Conservation (phyloP, 345 rosid genomes). For the Citrus australasica region DNA sequence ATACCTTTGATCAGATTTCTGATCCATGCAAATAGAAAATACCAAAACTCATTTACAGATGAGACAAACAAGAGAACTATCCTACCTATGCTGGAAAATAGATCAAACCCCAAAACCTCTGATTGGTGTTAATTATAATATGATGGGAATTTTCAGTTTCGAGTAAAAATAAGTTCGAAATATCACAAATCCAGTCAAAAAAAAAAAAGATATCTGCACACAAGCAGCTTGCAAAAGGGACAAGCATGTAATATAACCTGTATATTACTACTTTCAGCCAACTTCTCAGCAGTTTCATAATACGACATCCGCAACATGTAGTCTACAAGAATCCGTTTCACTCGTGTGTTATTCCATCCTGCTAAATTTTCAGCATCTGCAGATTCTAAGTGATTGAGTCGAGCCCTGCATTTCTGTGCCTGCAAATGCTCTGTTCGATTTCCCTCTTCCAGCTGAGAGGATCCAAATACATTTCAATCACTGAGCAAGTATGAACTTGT, state of each 20-base stretch:
- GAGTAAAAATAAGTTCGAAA: not conserved
- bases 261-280: slow-evolving; percentile 73
- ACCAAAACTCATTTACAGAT: not conserved
- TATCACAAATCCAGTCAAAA: not conserved
- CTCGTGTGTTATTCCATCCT: slow-evolving; percentile 69
- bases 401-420: slow-evolving; percentile 85
- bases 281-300: slow-evolving; percentile 69
- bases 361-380: slow-evolving; percentile 60
- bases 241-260: slow-evolving; percentile 35
- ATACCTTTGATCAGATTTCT: not conserved
- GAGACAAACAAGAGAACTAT: not conserved
- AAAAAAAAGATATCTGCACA: not conserved
- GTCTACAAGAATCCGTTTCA: slow-evolving; percentile 89
- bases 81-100: not conserved
- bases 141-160: not conserved
- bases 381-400: slow-evolving; percentile 87
- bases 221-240: not conserved
- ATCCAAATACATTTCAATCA: not conserved
- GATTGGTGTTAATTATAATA: not conserved
- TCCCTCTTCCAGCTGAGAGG: slow-evolving; percentile 80
- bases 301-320: slow-evolving; percentile 95
- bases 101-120: not conserved
- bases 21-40: not conserved
- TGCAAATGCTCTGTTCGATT: slow-evolving; percentile 68
- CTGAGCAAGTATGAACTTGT: not conserved